Evolutionary conservation across 345 rosid species (phyloP).

Genomic region (Euphorbia peplus): DNA sequence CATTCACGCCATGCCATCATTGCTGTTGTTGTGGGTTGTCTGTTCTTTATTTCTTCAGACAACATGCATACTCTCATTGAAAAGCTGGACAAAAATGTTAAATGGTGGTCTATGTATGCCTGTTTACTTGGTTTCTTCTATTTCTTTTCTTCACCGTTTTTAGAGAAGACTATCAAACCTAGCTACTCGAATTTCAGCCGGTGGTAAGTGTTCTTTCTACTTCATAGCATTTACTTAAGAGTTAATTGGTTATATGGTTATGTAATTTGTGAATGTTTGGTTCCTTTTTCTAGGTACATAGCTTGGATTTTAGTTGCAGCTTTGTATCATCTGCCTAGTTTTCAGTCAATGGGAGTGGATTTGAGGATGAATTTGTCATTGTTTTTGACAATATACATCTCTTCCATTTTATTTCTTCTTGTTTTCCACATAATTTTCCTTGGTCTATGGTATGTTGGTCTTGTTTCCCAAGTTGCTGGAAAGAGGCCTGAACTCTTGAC

Average conservation of each 20-base stretch:
- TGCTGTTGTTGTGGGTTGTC: slow-evolving; percentile 88
- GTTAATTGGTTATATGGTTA: neutral
- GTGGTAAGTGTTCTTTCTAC: slow-evolving; percentile 56
- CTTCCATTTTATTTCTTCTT: slow-evolving; percentile 85
- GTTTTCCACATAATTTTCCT: slow-evolving; percentile 90
- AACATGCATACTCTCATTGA: slow-evolving; percentile 94
- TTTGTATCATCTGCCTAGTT: slow-evolving; percentile 97
- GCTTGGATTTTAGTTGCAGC: slow-evolving; percentile 99
- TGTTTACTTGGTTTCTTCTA: slow-evolving; percentile 98
- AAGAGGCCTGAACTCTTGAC: slow-evolving; percentile 88
- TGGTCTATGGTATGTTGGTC: slow-evolving; percentile 90
- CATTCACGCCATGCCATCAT: slow-evolving; percentile 97
- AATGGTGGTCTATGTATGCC: slow-evolving; percentile 99
- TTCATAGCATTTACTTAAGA: neutral
- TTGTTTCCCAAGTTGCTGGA: slow-evolving; percentile 94
- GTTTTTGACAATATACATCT: slow-evolving; percentile 76
- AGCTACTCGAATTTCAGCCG: slow-evolving; percentile 95
- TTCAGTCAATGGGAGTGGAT: slow-evolving; percentile 99
- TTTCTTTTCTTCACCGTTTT: slow-evolving; percentile 94
- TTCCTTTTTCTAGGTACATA: slow-evolving; percentile 69
- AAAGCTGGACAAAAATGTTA: slow-evolving; percentile 77
- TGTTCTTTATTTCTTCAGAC: slow-evolving; percentile 94
- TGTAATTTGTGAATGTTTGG: slow-evolving; percentile 9
- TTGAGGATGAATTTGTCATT: slow-evolving; percentile 98
- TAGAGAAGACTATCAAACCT: slow-evolving; percentile 92